Base-by-base conservation (phyloP, 331 rosid species). In the Erythrophleum ivorense region DNA sequence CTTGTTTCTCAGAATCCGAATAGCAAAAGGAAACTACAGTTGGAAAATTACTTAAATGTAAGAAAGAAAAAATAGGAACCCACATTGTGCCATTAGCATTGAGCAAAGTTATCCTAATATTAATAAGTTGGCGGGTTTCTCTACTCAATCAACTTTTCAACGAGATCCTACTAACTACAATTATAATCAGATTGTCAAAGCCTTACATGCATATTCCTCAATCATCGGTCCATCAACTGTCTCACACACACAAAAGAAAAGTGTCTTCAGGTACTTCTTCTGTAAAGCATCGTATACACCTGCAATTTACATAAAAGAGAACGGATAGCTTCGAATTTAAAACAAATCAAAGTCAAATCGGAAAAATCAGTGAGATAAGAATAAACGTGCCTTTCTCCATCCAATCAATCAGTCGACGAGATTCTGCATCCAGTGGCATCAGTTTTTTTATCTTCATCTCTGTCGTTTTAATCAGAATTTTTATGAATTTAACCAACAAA, bases 401-500 rank as follows among this genome's bases (percentile, higher is more conserved):
- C 99, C 98, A 95, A 75, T 91, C 95, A 76, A 91, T 86, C 38
- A 91, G 90, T 73, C 93, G 85, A 15, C 91, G 90, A 63, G 95
- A 91, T 80, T 91, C 95, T 1, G 89, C 90, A 81, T 91, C 93
- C 87, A 91, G 63, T 31, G 95, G 95, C 95, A 89, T 87, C 85
- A 91, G 97, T 71, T 93, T 93, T 73, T 95, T 93, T 9, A 95
- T 95, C 95, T 95, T 93, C 98, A 95, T 95, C 88, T 95, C 99
- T 95, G 88, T 68, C 41, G 62, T 75, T 78, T 48, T 81, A 18
- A 4, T 69, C 68, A 85, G 70, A 7, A 75, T 65, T 82, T 66
- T 70, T 73, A 58, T 7, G 45, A 64, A 82, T 74, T 75, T 81
- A 65, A 84, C 54, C 34, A 19, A 72, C 21, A 31, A 60, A 69